Evolutionary conservation across 352 stramenopile genomes (phyloP).

Genomic region (Blastocystis sp.): DNA sequence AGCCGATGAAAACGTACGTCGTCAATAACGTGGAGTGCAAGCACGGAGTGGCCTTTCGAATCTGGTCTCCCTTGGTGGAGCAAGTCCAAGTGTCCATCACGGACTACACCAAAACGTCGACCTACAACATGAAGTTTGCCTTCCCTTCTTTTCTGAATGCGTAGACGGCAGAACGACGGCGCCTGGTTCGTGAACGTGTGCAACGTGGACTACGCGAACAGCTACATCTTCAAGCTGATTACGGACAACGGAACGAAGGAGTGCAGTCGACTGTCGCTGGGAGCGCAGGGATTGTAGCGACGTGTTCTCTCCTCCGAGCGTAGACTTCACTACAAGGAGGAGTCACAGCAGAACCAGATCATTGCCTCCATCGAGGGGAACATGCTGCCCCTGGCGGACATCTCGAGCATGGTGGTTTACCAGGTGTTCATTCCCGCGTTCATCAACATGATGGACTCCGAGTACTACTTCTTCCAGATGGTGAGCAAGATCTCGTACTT

Average conservation of each 20-base stretch:
- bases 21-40: constrained; percentile 3
- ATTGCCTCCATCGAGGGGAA: background rate
- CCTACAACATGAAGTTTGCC: constrained; percentile 31
- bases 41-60: constrained; percentile 49
- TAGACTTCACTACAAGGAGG: constrained; percentile 42
- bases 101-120: background rate
- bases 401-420: constrained; percentile 15
- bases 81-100: background rate
- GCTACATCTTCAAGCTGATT: constrained; percentile 23
- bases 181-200: constrained; percentile 60
- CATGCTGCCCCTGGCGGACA: background rate
- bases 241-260: background rate
- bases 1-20: constrained; percentile 1
- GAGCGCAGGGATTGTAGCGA: constrained; percentile 9
- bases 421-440: constrained; percentile 57
- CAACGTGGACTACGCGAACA: constrained; percentile 20
- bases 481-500: constrained; percentile 24
- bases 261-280: constrained; percentile 33
- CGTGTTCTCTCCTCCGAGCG: background rate
- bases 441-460: background rate
- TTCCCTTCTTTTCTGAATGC: background rate
- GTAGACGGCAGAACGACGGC: constrained; percentile 55
- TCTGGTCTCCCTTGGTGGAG: constrained; percentile 6
- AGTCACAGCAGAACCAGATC: constrained; percentile 9
- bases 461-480: constrained; percentile 34